Percentiles rank a stretch among this genome's conserved stretches.
These are phyloP conservation scores for Colletotrichum filicis DNA, from an alignment of 2,329 filamentous ascomycete genomes.

Conservation along the genomic window DNA sequence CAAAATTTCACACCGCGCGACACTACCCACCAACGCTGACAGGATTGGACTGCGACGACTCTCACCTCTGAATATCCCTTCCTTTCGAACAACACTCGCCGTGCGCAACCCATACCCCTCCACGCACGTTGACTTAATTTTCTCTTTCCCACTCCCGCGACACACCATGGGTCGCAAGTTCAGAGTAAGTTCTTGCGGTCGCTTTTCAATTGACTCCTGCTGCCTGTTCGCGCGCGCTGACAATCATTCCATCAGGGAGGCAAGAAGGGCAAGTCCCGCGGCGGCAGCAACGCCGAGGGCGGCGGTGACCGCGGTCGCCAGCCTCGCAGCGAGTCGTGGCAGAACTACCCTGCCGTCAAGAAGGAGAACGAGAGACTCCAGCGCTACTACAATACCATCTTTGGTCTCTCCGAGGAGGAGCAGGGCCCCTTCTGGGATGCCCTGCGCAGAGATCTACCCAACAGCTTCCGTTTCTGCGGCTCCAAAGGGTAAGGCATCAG, in stretches of 20 bases:
- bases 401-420: constrained; percentile 82
- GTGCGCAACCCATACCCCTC: constrained; percentile 12
- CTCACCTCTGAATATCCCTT: background rate
- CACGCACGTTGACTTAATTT: constrained; percentile 14
- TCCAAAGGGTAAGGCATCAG: constrained; percentile 78
- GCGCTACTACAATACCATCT: constrained; percentile 83
- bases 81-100: background rate
- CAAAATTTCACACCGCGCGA: constrained; percentile 34
- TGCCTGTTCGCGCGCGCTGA: background rate
- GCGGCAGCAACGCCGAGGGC: constrained; percentile 14
- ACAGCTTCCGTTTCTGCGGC: constrained; percentile 97
- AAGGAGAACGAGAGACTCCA: constrained; percentile 90
- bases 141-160: background rate
- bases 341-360: constrained; percentile 67
- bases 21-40: background rate
- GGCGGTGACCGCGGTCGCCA: constrained; percentile 30
- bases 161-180: constrained; percentile 34
- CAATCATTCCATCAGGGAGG: background rate
- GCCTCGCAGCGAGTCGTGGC: constrained; percentile 35
- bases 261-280: constrained; percentile 30
- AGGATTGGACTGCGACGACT: background rate
- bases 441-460: constrained; percentile 86
- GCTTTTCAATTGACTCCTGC: background rate
- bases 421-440: constrained; percentile 85
- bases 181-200: constrained; percentile 21